Evolutionary conservation across 1,284 basidiomycete species (phyloP).

Genomic region (Trichosporon sp.): DNA sequence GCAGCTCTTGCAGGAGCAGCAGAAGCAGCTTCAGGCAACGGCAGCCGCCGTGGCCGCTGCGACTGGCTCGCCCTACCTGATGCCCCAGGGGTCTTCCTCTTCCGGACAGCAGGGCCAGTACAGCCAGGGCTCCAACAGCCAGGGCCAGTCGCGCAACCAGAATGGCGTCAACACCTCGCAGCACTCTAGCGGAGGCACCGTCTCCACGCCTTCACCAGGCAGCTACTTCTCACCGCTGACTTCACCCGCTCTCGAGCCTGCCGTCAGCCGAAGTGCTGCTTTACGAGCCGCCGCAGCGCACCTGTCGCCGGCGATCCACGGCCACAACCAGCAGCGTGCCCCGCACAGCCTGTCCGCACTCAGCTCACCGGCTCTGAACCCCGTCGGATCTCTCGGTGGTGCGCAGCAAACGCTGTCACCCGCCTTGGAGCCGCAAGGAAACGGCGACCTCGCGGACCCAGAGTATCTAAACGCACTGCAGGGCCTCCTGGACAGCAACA

Average conservation of each 20-base stretch:
- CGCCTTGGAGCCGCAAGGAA: constrained; percentile 34
- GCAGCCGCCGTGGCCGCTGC: constrained; percentile 36
- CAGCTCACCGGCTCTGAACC: constrained; percentile 40
- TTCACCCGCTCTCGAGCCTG: constrained; percentile 55
- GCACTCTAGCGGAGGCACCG: constrained; percentile 13
- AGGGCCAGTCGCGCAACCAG: neutral
- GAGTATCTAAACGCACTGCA: constrained; percentile 38
- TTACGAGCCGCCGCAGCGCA: constrained; percentile 25
- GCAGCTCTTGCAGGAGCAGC: constrained; percentile 36
- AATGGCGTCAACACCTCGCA: neutral
- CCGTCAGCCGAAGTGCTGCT: constrained; percentile 21
- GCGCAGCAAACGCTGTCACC: constrained; percentile 45
- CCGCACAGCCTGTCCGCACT: constrained; percentile 38
- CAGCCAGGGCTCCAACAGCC: neutral
- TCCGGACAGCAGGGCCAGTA: constrained; percentile 3
- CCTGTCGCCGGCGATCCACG: constrained; percentile 19
- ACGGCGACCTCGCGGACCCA: constrained; percentile 33
- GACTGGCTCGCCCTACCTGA: constrained; percentile 23
- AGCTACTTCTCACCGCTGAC: constrained; percentile 56
- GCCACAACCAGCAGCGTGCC: constrained; percentile 19
- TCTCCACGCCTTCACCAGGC: constrained; percentile 37
- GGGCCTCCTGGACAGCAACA: constrained; percentile 29
- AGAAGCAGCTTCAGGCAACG: constrained; percentile 39
- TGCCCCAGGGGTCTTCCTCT: constrained; percentile 6
- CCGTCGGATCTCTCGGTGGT: constrained; percentile 40